Percentiles rank a stretch among this genome's conserved stretches.
Evolutionary conservation across 306 rosid genomes (phyloP).

Genomic region (Sphenostylis stenocarpa): DNA sequence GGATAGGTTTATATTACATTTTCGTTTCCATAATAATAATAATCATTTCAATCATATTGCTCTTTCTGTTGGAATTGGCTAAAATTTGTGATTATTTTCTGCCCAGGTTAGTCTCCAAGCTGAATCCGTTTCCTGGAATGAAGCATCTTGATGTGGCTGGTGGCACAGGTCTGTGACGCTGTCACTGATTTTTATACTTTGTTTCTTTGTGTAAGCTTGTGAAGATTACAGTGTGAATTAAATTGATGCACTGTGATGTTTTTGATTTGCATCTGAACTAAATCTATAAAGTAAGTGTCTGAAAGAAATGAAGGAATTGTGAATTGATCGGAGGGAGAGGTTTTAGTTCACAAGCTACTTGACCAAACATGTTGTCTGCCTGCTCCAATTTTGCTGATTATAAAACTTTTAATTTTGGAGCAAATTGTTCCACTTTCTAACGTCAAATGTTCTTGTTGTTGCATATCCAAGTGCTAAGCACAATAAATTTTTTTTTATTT

Average conservation of each 20-base stretch:
- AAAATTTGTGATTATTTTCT: slow-evolving; percentile 13
- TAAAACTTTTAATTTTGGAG: background rate
- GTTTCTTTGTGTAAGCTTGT: slow-evolving; percentile 11
- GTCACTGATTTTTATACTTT: background rate
- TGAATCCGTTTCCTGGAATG: slow-evolving; percentile 96
- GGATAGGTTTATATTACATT: slow-evolving; percentile 60
- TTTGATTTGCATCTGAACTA: too few species aligned
- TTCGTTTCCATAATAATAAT: background rate
- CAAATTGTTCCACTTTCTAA: background rate
- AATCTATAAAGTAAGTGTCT: background rate
- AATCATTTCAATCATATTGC: background rate
- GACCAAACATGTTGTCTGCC: background rate
- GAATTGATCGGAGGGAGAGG: background rate
- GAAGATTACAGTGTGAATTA: slow-evolving; percentile 8
- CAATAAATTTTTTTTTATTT: background rate
- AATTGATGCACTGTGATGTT: background rate
- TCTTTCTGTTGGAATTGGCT: slow-evolving; percentile 13
- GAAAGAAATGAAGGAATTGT: slow-evolving; percentile 18
- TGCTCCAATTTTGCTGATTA: slow-evolving; percentile 4
- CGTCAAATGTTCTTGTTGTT: background rate
- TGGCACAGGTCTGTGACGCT: slow-evolving; percentile 72
- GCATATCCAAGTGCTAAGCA: background rate
- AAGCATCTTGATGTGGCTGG: slow-evolving; percentile 98
- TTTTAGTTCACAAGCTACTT: background rate
- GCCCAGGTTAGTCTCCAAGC: slow-evolving; percentile 78